These are phyloP conservation scores for Globisporangium radiosum DNA, from an alignment of 352 stramenopile genomes.

Conservation along the genomic window DNA sequence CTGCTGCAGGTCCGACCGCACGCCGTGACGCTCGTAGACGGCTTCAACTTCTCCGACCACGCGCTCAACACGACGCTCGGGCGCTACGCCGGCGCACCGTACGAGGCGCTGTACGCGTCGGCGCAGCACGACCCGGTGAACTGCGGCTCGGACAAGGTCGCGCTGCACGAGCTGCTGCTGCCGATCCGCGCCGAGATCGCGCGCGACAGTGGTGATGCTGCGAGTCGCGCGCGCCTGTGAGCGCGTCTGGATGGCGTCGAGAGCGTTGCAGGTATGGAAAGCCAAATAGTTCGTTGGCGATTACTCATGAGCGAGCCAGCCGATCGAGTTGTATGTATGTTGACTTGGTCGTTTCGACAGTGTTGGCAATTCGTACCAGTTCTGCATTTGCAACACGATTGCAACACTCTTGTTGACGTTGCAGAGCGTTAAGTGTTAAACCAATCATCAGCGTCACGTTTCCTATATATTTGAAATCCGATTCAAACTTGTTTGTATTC, in stretches of 20 bases:
- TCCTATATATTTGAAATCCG: too few relatives aligned
- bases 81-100: constrained; percentile 66
- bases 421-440: too few relatives aligned
- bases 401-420: too few relatives aligned
- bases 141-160: constrained; percentile 48
- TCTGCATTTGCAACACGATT: too few relatives aligned
- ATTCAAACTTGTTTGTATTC: too few relatives aligned
- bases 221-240: constrained; percentile 26
- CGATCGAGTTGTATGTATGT: too few relatives aligned
- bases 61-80: constrained; percentile 68
- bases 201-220: neutral
- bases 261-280: too few relatives aligned
- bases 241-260: neutral
- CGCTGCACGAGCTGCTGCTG: constrained; percentile 48
- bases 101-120: constrained; percentile 58
- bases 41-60: constrained; percentile 77
- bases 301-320: too few relatives aligned
- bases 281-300: too few relatives aligned
- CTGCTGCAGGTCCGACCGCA: constrained; percentile 48
- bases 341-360: too few relatives aligned
- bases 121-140: constrained; percentile 63
- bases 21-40: constrained; percentile 67
- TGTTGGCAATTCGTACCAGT: too few relatives aligned
- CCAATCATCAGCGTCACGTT: too few relatives aligned
- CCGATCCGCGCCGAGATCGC: constrained; percentile 54